phyloP scores from a whole-genome alignment of 1,139 yeast species.

The Kazachstania sp. region DNA sequence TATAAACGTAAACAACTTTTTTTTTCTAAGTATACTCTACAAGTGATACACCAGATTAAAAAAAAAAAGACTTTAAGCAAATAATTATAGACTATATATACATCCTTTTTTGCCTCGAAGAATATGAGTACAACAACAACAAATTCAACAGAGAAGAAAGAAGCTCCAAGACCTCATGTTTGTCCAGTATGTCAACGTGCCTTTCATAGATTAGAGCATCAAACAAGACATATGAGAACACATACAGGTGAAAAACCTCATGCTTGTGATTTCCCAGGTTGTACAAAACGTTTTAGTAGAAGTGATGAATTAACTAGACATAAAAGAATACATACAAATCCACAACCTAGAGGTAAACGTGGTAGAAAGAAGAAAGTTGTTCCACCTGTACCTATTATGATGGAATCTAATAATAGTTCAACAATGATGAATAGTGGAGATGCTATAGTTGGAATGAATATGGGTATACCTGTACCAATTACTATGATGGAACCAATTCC shows the following conservation, averaged over 20 bases:
- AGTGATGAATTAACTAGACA: conserved; percentile 66
- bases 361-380: conserved; percentile 38
- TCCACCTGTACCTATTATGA: neutral
- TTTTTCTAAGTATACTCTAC: neutral
- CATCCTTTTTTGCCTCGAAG: neutral
- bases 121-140: neutral
- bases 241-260: conserved; percentile 74
- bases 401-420: no score
- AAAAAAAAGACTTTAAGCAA: no score
- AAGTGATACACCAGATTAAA: no score
- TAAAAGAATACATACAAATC: conserved; percentile 53
- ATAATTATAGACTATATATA: neutral
- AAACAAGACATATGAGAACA: conserved; percentile 62
- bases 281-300: conserved; percentile 57
- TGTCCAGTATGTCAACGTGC: conserved; percentile 57
- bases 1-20: neutral
- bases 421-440: neutral
- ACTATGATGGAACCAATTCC: conserved; percentile 1
- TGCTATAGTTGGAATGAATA: neutral
- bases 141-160: conserved; percentile 8
- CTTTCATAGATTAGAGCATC: conserved; percentile 57
- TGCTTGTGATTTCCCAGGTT: conserved; percentile 59
- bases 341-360: conserved; percentile 43
- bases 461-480: conserved; percentile 1
- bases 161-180: conserved; percentile 41